Evolutionary conservation across 2,329 filamentous ascomycete genomes (phyloP).

Genomic region (Aschersonia sp.): DNA sequence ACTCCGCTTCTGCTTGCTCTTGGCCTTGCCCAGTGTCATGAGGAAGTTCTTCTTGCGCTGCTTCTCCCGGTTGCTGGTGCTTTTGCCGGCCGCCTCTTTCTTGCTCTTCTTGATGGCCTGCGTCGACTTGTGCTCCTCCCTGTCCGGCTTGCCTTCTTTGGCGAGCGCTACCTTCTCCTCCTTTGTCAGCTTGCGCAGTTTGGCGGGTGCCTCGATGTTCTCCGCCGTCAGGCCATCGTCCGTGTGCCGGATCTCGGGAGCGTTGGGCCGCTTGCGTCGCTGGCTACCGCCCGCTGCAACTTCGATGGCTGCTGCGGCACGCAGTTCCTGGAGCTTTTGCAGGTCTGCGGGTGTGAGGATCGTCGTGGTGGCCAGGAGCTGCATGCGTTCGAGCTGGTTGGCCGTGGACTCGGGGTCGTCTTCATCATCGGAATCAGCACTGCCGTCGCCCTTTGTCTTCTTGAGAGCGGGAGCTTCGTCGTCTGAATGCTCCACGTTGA

Average conservation of each 20-base stretch:
- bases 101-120: conserved; percentile 73
- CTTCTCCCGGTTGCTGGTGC: conserved; percentile 95
- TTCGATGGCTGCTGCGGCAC: conserved; percentile 56
- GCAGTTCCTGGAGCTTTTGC: conserved; percentile 84
- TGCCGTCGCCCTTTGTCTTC: conserved; percentile 21
- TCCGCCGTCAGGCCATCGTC: conserved; percentile 85
- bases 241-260: conserved; percentile 43
- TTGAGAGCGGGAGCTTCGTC: conserved; percentile 53
- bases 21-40: conserved; percentile 95
- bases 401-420: conserved; percentile 27
- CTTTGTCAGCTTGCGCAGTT: conserved; percentile 71
- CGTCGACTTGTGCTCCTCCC: conserved; percentile 71
- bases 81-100: conserved; percentile 84
- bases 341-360: conserved; percentile 93
- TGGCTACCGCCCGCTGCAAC: conserved; percentile 36
- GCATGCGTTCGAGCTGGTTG: conserved; percentile 35
- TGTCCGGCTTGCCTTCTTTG: conserved; percentile 64
- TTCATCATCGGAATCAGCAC: conserved; percentile 18
- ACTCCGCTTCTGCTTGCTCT: conserved; percentile 89
- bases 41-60: conserved; percentile 94
- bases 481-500: conserved; percentile 73
- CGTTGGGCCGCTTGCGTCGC: conserved; percentile 31
- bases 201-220: conserved; percentile 77
- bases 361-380: conserved; percentile 76
- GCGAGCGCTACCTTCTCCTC: conserved; percentile 79